phyloP scores from a whole-genome alignment of 78 protist species.

The Planoprotostelium fungivorum region DNA sequence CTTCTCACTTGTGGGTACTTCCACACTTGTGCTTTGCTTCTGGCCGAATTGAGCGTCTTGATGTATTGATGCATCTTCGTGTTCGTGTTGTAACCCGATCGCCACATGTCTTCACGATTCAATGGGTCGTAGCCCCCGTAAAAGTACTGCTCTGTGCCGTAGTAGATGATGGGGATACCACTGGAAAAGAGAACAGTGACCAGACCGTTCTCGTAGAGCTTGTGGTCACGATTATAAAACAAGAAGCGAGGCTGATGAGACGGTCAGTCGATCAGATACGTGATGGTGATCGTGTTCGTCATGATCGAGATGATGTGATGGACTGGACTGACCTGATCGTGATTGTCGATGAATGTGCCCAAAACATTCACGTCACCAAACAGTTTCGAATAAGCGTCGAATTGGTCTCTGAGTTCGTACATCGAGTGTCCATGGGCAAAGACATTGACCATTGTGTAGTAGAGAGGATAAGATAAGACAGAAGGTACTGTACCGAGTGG shows the following conservation, averaged over 20 bases:
- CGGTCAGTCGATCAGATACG: neutral
- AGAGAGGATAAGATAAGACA: slow-evolving; percentile 80
- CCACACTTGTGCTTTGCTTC: neutral
- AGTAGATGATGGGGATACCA: slow-evolving; percentile 85
- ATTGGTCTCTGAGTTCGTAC: slow-evolving; percentile 47
- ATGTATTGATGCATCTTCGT: slow-evolving; percentile 45
- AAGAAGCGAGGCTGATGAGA: slow-evolving; percentile 59
- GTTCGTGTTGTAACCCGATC: slow-evolving; percentile 25
- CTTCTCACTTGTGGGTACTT: slow-evolving; percentile 7
- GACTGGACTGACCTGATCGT: slow-evolving; percentile 68
- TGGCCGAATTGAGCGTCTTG: neutral
- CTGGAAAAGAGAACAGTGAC: slow-evolving; percentile 37
- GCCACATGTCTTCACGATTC: slow-evolving; percentile 83
- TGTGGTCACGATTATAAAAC: slow-evolving; percentile 30
- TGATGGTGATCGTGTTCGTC: no score
- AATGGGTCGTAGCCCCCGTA: slow-evolving; percentile 76
- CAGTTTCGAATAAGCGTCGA: slow-evolving; percentile 7
- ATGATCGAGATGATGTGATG: no score
- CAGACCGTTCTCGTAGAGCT: slow-evolving; percentile 65
- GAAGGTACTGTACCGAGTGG: slow-evolving; percentile 32
- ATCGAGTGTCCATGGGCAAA: slow-evolving; percentile 59
- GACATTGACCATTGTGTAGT: slow-evolving; percentile 58
- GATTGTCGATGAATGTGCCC: slow-evolving; percentile 84
- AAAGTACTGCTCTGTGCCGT: slow-evolving; percentile 86
- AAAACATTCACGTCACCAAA: slow-evolving; percentile 2